Base-by-base conservation (phyloP, 352 stramenopile species). In the Albugo candida region DNA sequence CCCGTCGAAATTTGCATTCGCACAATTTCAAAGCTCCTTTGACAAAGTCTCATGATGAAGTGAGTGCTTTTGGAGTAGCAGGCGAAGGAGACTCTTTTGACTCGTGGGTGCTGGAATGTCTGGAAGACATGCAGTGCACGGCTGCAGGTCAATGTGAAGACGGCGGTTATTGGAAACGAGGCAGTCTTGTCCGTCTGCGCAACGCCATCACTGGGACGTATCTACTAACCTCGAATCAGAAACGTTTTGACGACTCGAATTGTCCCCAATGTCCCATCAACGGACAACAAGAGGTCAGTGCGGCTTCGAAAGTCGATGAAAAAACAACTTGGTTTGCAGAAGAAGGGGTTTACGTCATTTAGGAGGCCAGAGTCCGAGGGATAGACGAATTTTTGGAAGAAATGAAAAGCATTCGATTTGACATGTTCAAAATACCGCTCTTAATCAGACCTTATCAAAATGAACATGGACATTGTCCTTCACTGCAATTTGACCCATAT, bases 191-290 rank as follows among this genome's bases (percentile, higher is more conserved):
- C 47, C 63, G 68, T 3, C 39, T 89, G n/a, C 70, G 70, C 52
- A 77, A 73, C 51, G 57, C 51, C 4, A 51, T 48, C 19, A 86
- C 72, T 10, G 67, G 61, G 41, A 59, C 67, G 35, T 64, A 70
- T 45, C 58, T 89, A 20, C 42, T 51, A 42, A 85, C 74, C 19
- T 69, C 63, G 34, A 56, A 60, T 13, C 57, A 38, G 24, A 53
- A 57, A 35, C 67, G 71, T 16, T 89, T 85, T 50, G 68, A 89
- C 52, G 63, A 85, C 61, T 77, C 51, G 34, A 89, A 89, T 56
- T 89, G 77, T 42, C 74, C 74, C 14, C 64, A 59, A 20, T 89
- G 77, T 48, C 77, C 77, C 41, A 89, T 89, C 56, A 83, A 85
- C 51, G 77, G 77, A 16, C 77, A 89, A 57, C 77, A 89, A 54